Percentiles rank a stretch among this genome's conserved stretches.
Evolutionary conservation across 352 stramenopile species (phyloP).

Genomic region (Globisporangium barbulae): DNA sequence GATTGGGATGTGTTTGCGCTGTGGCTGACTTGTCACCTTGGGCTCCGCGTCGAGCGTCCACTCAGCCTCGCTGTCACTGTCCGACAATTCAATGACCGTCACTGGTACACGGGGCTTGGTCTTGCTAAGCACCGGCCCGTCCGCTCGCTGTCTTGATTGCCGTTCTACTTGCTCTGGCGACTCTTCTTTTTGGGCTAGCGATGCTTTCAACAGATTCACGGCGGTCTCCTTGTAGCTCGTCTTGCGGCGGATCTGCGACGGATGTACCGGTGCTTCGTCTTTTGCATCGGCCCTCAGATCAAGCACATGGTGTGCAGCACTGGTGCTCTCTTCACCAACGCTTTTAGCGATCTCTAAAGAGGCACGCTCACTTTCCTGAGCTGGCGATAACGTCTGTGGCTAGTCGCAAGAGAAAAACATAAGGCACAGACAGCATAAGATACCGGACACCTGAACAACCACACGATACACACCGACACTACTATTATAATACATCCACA

Average conservation of each 20-base stretch:
- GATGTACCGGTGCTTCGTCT: background rate
- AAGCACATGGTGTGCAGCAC: background rate
- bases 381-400: background rate
- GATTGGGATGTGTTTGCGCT: too few relatives aligned
- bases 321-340: background rate
- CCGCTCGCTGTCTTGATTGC: background rate
- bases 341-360: background rate
- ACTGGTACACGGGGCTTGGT: background rate
- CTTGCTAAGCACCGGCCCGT: background rate
- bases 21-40: background rate
- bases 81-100: background rate
- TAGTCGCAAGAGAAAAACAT: background rate
- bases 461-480: too few relatives aligned
- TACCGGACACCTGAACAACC: too few relatives aligned
- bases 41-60: background rate
- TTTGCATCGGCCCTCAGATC: background rate
- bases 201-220: background rate
- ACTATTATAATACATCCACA: background rate
- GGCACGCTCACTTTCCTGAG: background rate
- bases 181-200: background rate
- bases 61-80: background rate
- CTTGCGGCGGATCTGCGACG: background rate
- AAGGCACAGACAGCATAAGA: too few relatives aligned
- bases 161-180: background rate
- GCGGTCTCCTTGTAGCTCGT: background rate